phyloP scores from a whole-genome alignment of 2,329 filamentous ascomycete species.

The Curvularia sp. region DNA sequence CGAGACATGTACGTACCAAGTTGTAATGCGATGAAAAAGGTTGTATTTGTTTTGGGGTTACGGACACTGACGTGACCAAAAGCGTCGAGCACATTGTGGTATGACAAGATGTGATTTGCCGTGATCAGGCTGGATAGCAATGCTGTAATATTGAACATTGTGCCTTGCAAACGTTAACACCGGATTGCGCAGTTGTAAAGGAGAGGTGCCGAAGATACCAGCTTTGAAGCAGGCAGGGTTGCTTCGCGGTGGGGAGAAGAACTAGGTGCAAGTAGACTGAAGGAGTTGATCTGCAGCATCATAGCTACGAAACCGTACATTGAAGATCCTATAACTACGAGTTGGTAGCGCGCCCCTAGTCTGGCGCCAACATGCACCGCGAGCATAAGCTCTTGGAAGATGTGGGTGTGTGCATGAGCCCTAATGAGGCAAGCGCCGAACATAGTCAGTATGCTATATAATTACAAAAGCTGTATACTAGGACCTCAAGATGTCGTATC shows the following conservation, averaged over 20 bases:
- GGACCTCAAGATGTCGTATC: neutral
- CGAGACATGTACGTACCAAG: conserved; percentile 10
- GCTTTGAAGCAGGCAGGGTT: neutral
- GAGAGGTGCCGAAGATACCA: neutral
- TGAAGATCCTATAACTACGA: conserved; percentile 6
- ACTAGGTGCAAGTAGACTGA: neutral
- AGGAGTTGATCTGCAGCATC: conserved; percentile 3
- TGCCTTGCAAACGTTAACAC: neutral
- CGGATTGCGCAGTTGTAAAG: neutral
- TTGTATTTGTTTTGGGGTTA: conserved; percentile 53
- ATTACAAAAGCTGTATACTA: conserved; percentile 3
- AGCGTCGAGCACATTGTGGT: conserved; percentile 59
- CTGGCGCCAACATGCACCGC: neutral
- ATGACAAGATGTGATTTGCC: conserved; percentile 59
- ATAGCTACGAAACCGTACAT: conserved; percentile 12
- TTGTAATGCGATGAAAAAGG: conserved; percentile 52
- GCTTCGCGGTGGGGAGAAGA: neutral
- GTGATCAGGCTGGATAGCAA: conserved; percentile 48
- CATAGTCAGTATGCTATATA: neutral
- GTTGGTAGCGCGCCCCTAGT: conserved; percentile 4
- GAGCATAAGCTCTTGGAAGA: neutral
- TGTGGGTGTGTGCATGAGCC: neutral
- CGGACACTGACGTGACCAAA: conserved; percentile 62
- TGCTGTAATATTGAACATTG: conserved; percentile 37
- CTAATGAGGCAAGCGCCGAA: neutral